Conservation (phyloP, 192 early-diverging fungal species). For the Coemansia sp. region DNA sequence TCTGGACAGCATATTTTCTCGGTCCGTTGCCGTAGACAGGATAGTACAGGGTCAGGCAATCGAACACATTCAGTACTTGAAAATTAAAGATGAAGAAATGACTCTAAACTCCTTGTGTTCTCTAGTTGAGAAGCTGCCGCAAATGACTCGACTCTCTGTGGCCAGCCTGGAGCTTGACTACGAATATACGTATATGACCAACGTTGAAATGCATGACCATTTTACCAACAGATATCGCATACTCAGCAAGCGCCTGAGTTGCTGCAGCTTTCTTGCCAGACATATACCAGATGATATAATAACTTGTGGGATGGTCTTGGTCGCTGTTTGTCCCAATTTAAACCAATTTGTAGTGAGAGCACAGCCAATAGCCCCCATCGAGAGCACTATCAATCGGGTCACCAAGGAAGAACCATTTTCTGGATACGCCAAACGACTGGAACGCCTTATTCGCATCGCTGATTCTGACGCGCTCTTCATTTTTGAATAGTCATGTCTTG, state of each 20-base stretch:
- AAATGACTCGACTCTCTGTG: background rate
- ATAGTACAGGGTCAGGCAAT: background rate
- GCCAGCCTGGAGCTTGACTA: background rate
- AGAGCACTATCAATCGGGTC: background rate
- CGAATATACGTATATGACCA: background rate
- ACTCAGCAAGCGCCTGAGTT: background rate
- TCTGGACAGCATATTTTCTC: background rate
- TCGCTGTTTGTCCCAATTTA: background rate
- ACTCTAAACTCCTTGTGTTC: background rate
- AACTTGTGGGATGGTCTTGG: background rate
- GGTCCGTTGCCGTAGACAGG: background rate
- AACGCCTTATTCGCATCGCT: too few relatives aligned
- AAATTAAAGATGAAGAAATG: background rate
- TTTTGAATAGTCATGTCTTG: too few relatives aligned
- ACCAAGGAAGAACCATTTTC: background rate
- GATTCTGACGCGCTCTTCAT: too few relatives aligned
- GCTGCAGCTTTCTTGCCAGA: background rate
- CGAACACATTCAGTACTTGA: background rate
- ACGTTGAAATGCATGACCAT: background rate
- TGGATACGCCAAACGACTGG: too few relatives aligned
- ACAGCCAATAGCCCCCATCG: background rate
- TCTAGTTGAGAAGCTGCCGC: background rate
- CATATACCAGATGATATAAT: background rate
- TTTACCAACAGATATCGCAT: background rate
- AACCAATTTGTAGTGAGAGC: background rate